Percentiles rank a stretch among this genome's conserved stretches.
These are phyloP conservation scores for Naganishia sp. DNA, from an alignment of 1,284 basidiomycete species.

Conservation along the genomic window DNA sequence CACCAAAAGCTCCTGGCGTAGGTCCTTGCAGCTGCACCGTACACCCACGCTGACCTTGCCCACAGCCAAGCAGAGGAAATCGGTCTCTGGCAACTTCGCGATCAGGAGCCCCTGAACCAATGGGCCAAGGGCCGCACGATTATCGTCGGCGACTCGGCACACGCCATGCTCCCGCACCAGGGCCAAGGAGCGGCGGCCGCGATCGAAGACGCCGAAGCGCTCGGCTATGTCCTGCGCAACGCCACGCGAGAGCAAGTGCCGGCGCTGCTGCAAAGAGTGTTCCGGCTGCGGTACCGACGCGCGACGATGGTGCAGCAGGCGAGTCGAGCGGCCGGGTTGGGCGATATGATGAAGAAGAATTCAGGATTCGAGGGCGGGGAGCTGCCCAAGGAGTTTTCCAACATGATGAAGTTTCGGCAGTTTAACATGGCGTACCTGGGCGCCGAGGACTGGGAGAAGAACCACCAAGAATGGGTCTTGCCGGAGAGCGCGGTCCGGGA, in stretches of 20 bases:
- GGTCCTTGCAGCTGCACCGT: neutral
- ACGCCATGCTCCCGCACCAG: conserved; percentile 44
- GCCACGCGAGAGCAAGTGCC: conserved; percentile 31
- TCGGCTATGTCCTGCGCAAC: conserved; percentile 34
- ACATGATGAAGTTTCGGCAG: conserved; percentile 37
- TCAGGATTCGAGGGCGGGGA: conserved; percentile 32
- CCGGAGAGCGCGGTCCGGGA: conserved; percentile 19
- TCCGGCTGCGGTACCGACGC: conserved; percentile 39
- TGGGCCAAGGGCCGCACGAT: conserved; percentile 43
- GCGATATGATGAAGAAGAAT: conserved; percentile 36
- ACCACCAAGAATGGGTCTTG: conserved; percentile 32
- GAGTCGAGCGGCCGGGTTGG: conserved; percentile 35
- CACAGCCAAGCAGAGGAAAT: conserved; percentile 36
- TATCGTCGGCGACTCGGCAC: conserved; percentile 48
- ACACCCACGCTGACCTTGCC: neutral
- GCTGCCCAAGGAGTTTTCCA: conserved; percentile 29
- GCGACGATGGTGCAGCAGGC: conserved; percentile 41
- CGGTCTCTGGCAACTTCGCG: conserved; percentile 46
- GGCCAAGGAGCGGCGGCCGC: conserved; percentile 42
- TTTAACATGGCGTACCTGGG: conserved; percentile 43
- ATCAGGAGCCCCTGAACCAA: conserved; percentile 41
- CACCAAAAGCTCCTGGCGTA: conserved; percentile 42
- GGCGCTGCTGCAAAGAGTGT: conserved; percentile 35
- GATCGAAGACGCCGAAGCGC: conserved; percentile 43
- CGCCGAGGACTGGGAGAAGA: conserved; percentile 41